Base-by-base conservation (phyloP, 345 rosid species). In the Mangifera indica region DNA sequence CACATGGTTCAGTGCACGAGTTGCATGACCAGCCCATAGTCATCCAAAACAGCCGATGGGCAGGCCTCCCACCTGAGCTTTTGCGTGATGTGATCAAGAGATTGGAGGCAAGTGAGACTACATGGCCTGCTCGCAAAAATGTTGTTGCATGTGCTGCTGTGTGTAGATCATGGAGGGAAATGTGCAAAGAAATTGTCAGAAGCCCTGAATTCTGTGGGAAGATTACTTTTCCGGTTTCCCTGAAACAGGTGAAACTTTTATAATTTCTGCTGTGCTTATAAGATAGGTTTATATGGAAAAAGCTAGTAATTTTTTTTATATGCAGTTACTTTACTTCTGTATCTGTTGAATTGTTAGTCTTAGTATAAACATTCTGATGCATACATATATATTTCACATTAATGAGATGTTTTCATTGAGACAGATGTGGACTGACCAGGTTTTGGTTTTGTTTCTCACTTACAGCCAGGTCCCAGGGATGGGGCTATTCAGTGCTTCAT, bases 121-220 rank as follows among this genome's bases (percentile, higher is more conserved):
- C 74, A 0, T 93, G 98, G 98, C 98, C 98, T 79, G 82, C 89
- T 74, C 92, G 97, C 32, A 88, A 76, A 84, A 80, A 93, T 77
- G 98, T 93, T 26, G 95, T 93, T 67, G 95, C 97, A 34, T 93
- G 98, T 81, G 97, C 98, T 78, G 93, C 89, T 0, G 98, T 93
- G 17, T 93, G 98, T 77, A 85, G 89, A 69, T 84, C 96, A 18
- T 93, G 98, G 98, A 88, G 97, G 78, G 94, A 87, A 69, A 91
- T 93, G 96, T 93, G 98, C 67, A 85, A 83, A 83, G 98, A 91
- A 79, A 88, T 93, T 60, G 98, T 93, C 29, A 79, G 67, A 65
- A 86, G 82, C 70, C 97, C 97, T 0, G 97, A 93, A 77, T 80
- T 90, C 58, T 87, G 86, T 4, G 98, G 97, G 62, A 91, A 88